Evolutionary conservation across 768 basidiomycete species (phyloP).

Genomic region (Filobasidium floriforme): DNA sequence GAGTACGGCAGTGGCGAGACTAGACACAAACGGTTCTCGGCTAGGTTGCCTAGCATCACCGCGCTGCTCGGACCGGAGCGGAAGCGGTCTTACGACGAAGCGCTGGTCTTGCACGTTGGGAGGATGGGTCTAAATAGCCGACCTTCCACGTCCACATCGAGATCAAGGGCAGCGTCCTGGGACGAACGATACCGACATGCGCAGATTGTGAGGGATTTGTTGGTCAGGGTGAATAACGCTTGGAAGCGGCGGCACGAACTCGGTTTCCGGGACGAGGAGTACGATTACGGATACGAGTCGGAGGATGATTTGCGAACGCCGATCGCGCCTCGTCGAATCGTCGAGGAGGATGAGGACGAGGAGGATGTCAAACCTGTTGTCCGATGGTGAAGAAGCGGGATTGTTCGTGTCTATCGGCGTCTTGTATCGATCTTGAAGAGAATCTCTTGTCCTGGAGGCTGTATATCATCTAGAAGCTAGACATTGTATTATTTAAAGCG

Average conservation of each 20-base stretch:
- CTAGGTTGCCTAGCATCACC: neutral
- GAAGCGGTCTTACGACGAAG: constrained; percentile 1
- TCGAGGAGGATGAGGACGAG: neutral
- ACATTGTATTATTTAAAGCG: no score
- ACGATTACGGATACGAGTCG: constrained; percentile 13
- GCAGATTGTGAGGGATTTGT: constrained; percentile 31
- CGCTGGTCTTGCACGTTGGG: neutral
- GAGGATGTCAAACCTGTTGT: constrained; percentile 3
- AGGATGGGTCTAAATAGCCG: neutral
- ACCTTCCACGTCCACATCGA: neutral
- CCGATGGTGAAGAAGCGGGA: neutral
- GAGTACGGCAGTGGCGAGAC: neutral
- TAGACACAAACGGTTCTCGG: neutral
- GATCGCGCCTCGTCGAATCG: neutral
- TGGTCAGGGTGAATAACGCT: constrained; percentile 38
- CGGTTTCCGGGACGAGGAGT: constrained; percentile 4
- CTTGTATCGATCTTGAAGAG: no score
- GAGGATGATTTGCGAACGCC: constrained; percentile 10
- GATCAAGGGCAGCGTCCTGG: constrained; percentile 3
- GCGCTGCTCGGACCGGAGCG: neutral
- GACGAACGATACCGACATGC: constrained; percentile 32
- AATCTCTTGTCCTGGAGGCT: no score
- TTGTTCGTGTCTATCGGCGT: no score
- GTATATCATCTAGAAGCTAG: no score
- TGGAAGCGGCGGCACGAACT: constrained; percentile 23